These are phyloP conservation scores for Artemisia annua DNA, from an alignment of 129 eudicot species.

Conservation along the genomic window DNA sequence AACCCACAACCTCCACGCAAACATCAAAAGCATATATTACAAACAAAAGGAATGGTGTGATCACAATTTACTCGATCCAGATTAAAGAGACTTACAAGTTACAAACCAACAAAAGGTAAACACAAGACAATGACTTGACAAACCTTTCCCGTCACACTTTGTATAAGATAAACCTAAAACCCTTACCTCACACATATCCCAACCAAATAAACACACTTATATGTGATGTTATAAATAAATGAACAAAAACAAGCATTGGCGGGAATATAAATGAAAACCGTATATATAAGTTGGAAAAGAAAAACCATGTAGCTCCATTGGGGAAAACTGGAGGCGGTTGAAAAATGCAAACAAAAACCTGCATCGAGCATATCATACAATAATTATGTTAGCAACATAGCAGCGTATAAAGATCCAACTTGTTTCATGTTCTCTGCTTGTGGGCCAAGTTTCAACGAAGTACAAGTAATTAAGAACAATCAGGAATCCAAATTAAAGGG, in stretches of 20 bases:
- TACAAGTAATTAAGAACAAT: background rate
- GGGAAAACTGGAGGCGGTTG: constrained; percentile 33
- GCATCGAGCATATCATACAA: constrained; percentile 15
- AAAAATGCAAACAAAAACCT: constrained; percentile 30
- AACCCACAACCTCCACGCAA: too few species aligned
- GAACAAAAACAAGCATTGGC: background rate
- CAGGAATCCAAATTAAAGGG: background rate
- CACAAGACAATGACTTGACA: constrained; percentile 19
- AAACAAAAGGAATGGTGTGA: too few species aligned
- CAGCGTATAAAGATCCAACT: background rate
- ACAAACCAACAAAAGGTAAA: background rate
- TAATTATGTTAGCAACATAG: background rate
- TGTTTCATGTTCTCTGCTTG: background rate
- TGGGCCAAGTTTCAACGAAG: background rate
- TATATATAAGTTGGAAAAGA: constrained; percentile 11
- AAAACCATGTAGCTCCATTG: constrained; percentile 32
- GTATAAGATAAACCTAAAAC: constrained; percentile 25
- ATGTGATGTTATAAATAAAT: constrained; percentile 3
- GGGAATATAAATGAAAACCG: constrained; percentile 4
- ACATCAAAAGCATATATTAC: too few species aligned
- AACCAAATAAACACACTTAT: too few species aligned
- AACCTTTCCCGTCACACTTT: constrained; percentile 12
- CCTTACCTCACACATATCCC: constrained; percentile 23
- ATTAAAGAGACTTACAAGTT: constrained; percentile 2
- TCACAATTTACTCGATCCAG: constrained; percentile 14